Conservation (phyloP, 345 rosid genomes). For the Ceriops decandra region DNA sequence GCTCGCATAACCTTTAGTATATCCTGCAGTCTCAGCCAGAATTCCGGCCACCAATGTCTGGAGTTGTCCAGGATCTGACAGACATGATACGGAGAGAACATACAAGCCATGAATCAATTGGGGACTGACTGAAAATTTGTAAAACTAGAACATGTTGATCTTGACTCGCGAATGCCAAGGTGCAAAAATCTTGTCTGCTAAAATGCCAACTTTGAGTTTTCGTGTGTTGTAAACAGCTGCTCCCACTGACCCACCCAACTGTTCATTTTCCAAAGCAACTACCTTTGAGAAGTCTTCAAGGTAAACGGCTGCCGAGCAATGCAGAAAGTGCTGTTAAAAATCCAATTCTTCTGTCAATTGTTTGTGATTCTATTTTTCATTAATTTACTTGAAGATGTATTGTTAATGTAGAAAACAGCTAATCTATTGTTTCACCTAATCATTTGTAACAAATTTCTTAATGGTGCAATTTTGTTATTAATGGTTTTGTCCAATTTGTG, state of each 20-base stretch:
- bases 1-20: not conserved
- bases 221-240: conserved; percentile 15
- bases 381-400: conserved; percentile 16
- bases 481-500: too few relatives aligned
- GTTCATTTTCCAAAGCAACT: conserved; percentile 12
- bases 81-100: conserved; percentile 79
- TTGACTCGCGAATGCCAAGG: conserved; percentile 16
- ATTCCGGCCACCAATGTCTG: conserved; percentile 86
- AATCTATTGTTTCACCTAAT: conserved; percentile 26
- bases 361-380: conserved; percentile 22
- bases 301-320: not conserved
- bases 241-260: conserved; percentile 8
- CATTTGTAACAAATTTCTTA: conserved; percentile 32
- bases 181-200: conserved; percentile 12
- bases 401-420: conserved; percentile 18
- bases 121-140: conserved; percentile 25
- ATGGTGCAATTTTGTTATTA: conserved; percentile 24
- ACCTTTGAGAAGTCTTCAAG: not conserved
- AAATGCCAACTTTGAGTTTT: conserved; percentile 3
- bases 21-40: conserved; percentile 68
- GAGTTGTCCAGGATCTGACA: conserved; percentile 86
- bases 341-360: conserved; percentile 16
- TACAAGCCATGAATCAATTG: conserved; percentile 51
- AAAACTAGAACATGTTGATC: conserved; percentile 9
- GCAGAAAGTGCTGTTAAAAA: not conserved